Percentiles rank a stretch among this genome's conserved stretches.
These are phyloP conservation scores for Heliamphora exappendiculata DNA, from an alignment of 148 eudicot species.

Conservation along the genomic window DNA sequence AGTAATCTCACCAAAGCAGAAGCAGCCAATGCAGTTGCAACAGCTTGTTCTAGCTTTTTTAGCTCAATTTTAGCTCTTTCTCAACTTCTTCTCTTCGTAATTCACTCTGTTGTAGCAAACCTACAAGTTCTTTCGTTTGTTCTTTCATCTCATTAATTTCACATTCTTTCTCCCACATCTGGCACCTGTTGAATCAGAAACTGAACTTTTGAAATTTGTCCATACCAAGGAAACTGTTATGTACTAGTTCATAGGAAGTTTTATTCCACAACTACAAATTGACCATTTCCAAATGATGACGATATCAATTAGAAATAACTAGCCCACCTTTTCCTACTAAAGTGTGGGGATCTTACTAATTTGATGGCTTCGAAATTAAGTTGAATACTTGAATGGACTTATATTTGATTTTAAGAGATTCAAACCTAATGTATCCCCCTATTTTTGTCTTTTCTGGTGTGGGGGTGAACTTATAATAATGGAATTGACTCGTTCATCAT, in stretches of 20 bases:
- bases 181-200: constrained; percentile 49
- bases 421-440: no score
- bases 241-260: not conserved
- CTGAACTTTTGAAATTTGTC: not conserved
- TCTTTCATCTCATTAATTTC: constrained; percentile 93
- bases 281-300: not conserved
- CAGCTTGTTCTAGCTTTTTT: constrained; percentile 87
- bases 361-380: no score
- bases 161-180: constrained; percentile 68
- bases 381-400: no score
- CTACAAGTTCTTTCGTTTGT: constrained; percentile 85
- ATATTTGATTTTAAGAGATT: no score
- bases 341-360: no score
- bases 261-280: not conserved
- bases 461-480: no score
- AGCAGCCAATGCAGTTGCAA: constrained; percentile 55
- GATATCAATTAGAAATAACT: not conserved
- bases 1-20: constrained; percentile 53
- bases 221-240: not conserved
- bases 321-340: no score
- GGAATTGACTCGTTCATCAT: no score
- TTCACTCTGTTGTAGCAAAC: constrained; percentile 85
- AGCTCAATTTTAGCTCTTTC: constrained; percentile 84
- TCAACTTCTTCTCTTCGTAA: constrained; percentile 79
- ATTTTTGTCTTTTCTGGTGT: no score